Evolutionary conservation across 495 filamentous ascomycete species (phyloP).

Genomic region (Neurospora hispaniola): DNA sequence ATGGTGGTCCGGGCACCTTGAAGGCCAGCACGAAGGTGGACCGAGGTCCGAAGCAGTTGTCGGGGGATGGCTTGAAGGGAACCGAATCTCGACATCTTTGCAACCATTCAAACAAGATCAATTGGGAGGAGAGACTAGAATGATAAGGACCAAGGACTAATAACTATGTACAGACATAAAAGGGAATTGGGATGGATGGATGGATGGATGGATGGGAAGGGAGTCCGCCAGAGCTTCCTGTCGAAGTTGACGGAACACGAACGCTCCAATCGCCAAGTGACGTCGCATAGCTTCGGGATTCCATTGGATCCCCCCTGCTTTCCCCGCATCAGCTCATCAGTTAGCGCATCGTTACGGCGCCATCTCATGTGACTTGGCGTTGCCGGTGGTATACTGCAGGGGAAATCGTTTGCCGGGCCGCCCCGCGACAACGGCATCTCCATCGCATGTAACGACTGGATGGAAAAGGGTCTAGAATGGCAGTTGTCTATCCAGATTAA

Average conservation of each 20-base stretch:
- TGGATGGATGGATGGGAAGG: background rate
- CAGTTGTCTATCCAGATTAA: background rate
- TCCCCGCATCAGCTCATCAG: background rate
- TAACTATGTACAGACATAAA: background rate
- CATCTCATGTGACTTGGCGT: background rate
- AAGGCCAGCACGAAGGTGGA: background rate
- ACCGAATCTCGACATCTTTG: conserved; percentile 13
- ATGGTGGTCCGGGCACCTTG: conserved; percentile 1
- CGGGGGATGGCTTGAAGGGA: conserved; percentile 12
- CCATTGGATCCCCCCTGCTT: background rate
- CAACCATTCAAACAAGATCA: background rate
- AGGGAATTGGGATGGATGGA: background rate
- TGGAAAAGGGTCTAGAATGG: background rate
- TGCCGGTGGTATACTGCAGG: background rate
- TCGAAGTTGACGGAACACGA: background rate
- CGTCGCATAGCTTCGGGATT: conserved; percentile 20
- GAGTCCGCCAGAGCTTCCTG: background rate
- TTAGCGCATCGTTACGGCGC: background rate
- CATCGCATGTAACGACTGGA: background rate
- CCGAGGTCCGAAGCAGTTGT: background rate
- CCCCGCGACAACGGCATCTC: background rate
- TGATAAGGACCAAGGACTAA: background rate
- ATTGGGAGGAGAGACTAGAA: background rate
- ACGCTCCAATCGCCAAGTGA: conserved; percentile 3
- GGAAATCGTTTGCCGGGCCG: background rate